These are phyloP conservation scores for Vicia villosa DNA, from an alignment of 306 rosid species.

Conservation along the genomic window DNA sequence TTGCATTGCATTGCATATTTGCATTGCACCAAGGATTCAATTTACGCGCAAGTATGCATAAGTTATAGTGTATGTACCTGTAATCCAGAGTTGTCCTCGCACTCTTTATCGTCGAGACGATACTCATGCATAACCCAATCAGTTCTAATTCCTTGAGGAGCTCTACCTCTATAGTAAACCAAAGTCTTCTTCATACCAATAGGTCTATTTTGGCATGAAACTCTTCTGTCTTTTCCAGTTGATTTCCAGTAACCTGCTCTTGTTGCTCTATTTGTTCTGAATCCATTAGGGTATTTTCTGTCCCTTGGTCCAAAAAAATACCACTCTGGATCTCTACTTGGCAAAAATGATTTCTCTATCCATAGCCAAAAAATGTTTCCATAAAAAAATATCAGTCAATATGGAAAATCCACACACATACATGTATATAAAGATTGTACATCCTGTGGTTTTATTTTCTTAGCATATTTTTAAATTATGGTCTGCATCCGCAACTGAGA, in stretches of 20 bases:
- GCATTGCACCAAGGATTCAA: background rate
- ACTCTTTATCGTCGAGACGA: slow-evolving; percentile 86
- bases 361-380: background rate
- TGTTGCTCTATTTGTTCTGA: slow-evolving; percentile 94
- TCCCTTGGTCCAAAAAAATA: slow-evolving; percentile 96
- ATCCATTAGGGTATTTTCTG: slow-evolving; percentile 92
- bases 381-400: too few relatives aligned
- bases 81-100: slow-evolving; percentile 65
- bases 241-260: slow-evolving; percentile 98
- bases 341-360: slow-evolving; percentile 86
- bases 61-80: slow-evolving; percentile 52
- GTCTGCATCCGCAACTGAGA: background rate
- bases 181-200: slow-evolving; percentile 99
- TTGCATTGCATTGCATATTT: background rate
- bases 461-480: background rate
- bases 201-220: slow-evolving; percentile 65
- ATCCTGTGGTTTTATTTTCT: background rate
- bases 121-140: slow-evolving; percentile 99
- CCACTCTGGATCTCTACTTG: slow-evolving; percentile 99
- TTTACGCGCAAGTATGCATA: background rate
- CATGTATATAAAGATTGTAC: background rate
- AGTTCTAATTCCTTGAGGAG: slow-evolving; percentile 97
- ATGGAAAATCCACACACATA: too few relatives aligned
- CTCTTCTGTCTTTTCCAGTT: slow-evolving; percentile 89
- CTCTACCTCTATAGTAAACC: slow-evolving; percentile 92